Base-by-base conservation (phyloP, 345 rosid genomes). In the Citrus australasica region DNA sequence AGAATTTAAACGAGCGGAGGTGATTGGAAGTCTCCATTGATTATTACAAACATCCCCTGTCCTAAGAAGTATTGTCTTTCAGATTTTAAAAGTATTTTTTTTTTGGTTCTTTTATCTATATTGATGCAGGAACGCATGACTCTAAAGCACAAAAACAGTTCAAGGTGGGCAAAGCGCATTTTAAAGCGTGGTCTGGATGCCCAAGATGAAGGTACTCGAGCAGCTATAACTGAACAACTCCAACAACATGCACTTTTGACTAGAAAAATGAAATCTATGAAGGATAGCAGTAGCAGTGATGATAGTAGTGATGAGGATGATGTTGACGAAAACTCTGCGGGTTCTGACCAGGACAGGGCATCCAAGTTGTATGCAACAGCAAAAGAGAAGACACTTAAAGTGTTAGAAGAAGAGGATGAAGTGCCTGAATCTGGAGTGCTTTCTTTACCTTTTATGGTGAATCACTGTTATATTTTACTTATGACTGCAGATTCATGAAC, bases 381-480 rank as follows among this genome's bases (percentile, higher is more conserved):
- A 35, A 91, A 84, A 81, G 91, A 88, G 83, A 92, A 90, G 84
- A 96, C 98, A 33, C 82, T 88, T 33, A 80, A 87, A 85, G 77
- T 87, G 60, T 67, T 92, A 42, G 92, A 89, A 81, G 94, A 91
- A 46, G 89, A 89, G 61, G 90, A 87, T 62, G 92, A 89, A 83
- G 81, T 81, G 63, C 91, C 97, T 66, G 79, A 79, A 48, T 86
- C 97, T 25, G 98, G 98, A 87, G 88, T 96, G 73, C 83, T 90
- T 73, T 86, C 97, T 76, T 86, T 96, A 81, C 99, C 99, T 83
- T 96, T 94, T 84, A 96, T 96, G 99, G 99, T 96, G 91, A 33
- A 73, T 53, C 61, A 32, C 67, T 75, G 63, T 28, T 69, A 37
- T 21, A 10, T 38, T 16, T 75, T 42, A 46, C 13, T 46, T 61